Evolutionary conservation across 163 green algal species (phyloP), one percentile per base, ranked within the genome.

Genomic region (Coccomyxa subellipsoidea): DNA sequence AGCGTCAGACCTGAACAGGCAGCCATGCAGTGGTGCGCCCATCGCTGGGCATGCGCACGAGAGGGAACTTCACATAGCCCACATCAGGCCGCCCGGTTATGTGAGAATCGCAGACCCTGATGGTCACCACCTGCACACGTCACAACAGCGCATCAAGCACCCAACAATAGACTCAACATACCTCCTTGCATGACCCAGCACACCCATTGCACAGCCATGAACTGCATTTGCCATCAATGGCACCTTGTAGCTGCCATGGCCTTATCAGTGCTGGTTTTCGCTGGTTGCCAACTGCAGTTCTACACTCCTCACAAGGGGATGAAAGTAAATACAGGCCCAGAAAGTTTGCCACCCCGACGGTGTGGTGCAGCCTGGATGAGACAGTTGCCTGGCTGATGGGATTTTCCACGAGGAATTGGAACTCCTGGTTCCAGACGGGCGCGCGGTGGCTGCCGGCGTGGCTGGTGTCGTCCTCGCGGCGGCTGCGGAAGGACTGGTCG

Each of bases 391-490:
- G 92, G 6, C 75, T 86, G 0, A 85, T 70, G 0, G 91, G 86
- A 84, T 98, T 91, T 76, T 98, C 92, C 80, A 98, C 96, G 84
- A 98, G 88, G 80, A 99, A 98, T 85, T 98, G 92, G 85, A 98
- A 98, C 85, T 99, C 96, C 91, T 98, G 94, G 87, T 98, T 98
- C 96, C 96, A 99, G 38, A 97, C 91, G 8, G 96, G 96, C 8
- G 92, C 88, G 2, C 93, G 84, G 83, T 96, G 92, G 70, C 85
- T 82, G 54, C 94, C 93, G 27, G 86, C 81, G 31, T 91, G 88
- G 76, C 87, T 92, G 39, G 96, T 99, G 82, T 98, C 95, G 66
- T 91, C 91, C 75, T 98, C 96, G 0, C 88, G 83, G 35, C 95
- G 90, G 66, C 87, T 95, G 78, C 91, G 84, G n/a, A 96, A 89